Evolutionary conservation across 164 flowering plant genomes (phyloP), one percentile per base, ranked within the genome.

Genomic region (Litsea cubeba): DNA sequence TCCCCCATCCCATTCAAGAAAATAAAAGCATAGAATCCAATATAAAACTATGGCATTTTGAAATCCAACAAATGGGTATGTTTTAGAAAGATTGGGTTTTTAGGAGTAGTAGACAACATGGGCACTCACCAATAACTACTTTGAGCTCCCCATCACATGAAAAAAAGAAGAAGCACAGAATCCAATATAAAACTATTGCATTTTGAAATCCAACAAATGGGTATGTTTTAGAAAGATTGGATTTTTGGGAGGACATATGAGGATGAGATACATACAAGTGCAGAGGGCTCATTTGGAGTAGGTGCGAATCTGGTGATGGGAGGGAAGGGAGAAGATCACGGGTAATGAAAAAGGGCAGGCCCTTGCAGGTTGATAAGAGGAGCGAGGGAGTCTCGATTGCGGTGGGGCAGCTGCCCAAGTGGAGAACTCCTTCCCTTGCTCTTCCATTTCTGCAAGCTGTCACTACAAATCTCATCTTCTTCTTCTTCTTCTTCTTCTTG

Each of bases 341-440:
- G 17, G 97, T 68, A 75, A 92, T 84, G 86, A 89, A 94, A 69
- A 30, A 57, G 68, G 97, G 98, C 50, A 94, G 84, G 64, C 95
- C 98, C 78, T 92, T 94, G 12, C 91, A 83, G 26, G 97, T 91
- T 3, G 93, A 80, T 64, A 94, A 85, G 69, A 94, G 90, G 20
- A 94, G 90, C 8, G 91, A 72, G 5, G 98, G 98, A 0, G 98
- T 93, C 80, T 93, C 95, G 12, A 91, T 79, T 1, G 85, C 72
- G 67, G 1, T n/a, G 1, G 87, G 79, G 77, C 87, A 85, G 82
- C 76, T 73, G 66, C 84, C 84, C 70, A 89, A 32, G 32, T 87
- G 84, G 35, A 94, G 83, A 22, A 80, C 76, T 1, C 98, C 97
- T 12, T 79, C 76, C 74, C 98, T 77, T 17, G 89, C 89, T 68